Percentiles rank a stretch among this genome's conserved stretches.
Evolutionary conservation across 192 early-diverging fungal genomes (phyloP).

Genomic region (Phycomyces blakesleeanus): DNA sequence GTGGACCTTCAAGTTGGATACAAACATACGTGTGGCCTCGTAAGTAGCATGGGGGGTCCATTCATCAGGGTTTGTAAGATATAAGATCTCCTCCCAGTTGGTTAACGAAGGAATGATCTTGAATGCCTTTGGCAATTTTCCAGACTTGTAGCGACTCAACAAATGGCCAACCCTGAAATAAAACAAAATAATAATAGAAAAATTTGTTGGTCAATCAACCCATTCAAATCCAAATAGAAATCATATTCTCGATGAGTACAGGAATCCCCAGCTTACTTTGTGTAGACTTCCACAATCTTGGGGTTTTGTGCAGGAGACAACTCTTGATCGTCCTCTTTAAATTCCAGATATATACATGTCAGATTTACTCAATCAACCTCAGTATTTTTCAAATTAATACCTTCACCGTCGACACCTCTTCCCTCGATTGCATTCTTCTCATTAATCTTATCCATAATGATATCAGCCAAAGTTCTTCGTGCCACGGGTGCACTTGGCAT

Average conservation of each 20-base stretch:
- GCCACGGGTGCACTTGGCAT: slow-evolving; percentile 79
- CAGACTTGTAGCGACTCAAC: slow-evolving; percentile 89
- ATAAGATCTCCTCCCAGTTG: slow-evolving; percentile 97
- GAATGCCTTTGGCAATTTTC: slow-evolving; percentile 95
- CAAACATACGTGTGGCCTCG: slow-evolving; percentile 94
- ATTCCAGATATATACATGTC: slow-evolving; percentile 23
- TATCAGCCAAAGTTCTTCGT: slow-evolving; percentile 87
- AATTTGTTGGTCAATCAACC: not conserved
- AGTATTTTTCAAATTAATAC: not conserved
- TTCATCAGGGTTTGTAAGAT: slow-evolving; percentile 81
- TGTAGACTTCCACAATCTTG: slow-evolving; percentile 93
- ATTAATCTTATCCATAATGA: slow-evolving; percentile 96
- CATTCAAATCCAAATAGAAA: not conserved
- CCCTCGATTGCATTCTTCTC: slow-evolving; percentile 57
- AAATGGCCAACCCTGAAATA: slow-evolving; percentile 78
- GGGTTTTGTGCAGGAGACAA: slow-evolving; percentile 65
- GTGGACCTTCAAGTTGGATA: slow-evolving; percentile 92
- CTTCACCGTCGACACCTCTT: slow-evolving; percentile 22
- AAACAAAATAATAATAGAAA: slow-evolving; percentile 13
- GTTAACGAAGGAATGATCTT: slow-evolving; percentile 94
- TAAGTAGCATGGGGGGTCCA: slow-evolving; percentile 98
- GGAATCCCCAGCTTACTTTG: slow-evolving; percentile 55
- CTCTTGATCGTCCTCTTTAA: slow-evolving; percentile 39
- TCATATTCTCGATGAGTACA: not conserved
- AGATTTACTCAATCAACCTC: not conserved